Evolutionary conservation across 1,284 basidiomycete species (phyloP), one percentile per base, ranked within the genome.

Genomic region (Gymnopus androsaceus): DNA sequence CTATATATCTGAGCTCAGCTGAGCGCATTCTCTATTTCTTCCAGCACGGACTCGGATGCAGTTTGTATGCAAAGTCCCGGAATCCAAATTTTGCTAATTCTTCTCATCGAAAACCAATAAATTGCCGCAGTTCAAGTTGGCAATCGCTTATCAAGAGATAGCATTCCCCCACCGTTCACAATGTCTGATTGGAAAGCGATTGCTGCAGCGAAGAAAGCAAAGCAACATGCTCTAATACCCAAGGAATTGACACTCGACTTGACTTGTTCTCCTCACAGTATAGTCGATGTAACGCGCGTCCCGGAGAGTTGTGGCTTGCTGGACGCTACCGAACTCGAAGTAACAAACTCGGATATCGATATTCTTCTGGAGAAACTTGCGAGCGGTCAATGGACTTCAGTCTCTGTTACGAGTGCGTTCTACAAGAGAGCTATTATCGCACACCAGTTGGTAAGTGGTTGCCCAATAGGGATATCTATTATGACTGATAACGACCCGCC

Each of bases 361-460:
- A 64, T 66, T 19, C 69, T 91, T 1, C 69, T 83, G 60, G 55
- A 67, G 47, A 77, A 69, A 52, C 68, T 90, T 4, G 76, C 77
- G 14, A 67, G 61, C 2, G 77, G 76, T 6, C 64, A 73, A 27
- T 88, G 84, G 82, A 79, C 84, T 2, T 78, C 87, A 8, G 75
- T 86, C 1, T 81, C 85, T 51, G 88, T 91, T 31, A 84, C 85
- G 0, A 85, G 79, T 3, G 88, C 91, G 0, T 93, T 88, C 69
- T 84, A 83, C 67, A 93, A 94, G 73, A 78, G 91, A 19, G 88
- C 92, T 0, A 78, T 90, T 47, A 72, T 94, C 49, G 91, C 92
- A 0, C 92, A 94, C 57, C 92, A 94, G 67, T 70, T 92, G 12
- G 92, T 92, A 58, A 66, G 86, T 51, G 33, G 17, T 11, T 28